Evolutionary conservation across 2,329 filamentous ascomycete genomes (phyloP), one percentile per base, ranked within the genome.

Genomic region (Emmonsia crescens): DNA sequence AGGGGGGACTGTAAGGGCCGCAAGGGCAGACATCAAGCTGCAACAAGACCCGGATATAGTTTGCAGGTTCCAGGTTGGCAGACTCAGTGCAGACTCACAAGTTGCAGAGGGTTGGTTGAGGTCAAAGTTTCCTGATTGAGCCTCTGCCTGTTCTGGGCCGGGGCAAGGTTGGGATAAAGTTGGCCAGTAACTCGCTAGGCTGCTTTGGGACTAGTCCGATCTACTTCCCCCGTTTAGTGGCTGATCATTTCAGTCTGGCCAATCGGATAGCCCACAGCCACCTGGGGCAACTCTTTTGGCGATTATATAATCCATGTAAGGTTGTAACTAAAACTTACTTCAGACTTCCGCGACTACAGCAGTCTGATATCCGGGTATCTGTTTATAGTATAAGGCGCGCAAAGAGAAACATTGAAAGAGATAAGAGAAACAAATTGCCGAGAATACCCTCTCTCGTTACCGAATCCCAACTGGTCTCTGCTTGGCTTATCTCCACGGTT

Each of bases 61-160:
- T 51, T 31, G 27, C 16, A 31, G 12, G 48, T 31, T 51, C 27
- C 48, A 16, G 24, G 31, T 21, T 54, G 29, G 51, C 29, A 33
- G 31, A 21, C 27, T 31, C 27, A 31, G 48, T n/a, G 27, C 48
- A n/a, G n/a, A n/a, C n/a, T n/a, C n/a, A n/a, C n/a, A n/a, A n/a
- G n/a, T n/a, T n/a, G n/a, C n/a, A 21, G 9, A 21, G 51, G 27
- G 16, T 51, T 51, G 48, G 51, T 33, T 54, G 51, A 54, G 31
- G 51, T 54, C 51, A 54, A 54, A 54, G 51, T 54, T 54, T 54
- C 51, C 51, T 54, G 51, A 36, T 54, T 36, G 51, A 54, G 51
- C 51, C 36, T 19, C 27, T 38, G n/a, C 14, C 14, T 56, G 52
- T 33, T 38, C 52, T 56, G 52, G 52, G 33, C 33, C n/a, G n/a